A percentile compares a stretch with the other conserved stretches of the same genome.
These are phyloP conservation scores for Pyrenula aspistea DNA, from an alignment of 495 filamentous ascomycete genomes.

Conservation along the genomic window DNA sequence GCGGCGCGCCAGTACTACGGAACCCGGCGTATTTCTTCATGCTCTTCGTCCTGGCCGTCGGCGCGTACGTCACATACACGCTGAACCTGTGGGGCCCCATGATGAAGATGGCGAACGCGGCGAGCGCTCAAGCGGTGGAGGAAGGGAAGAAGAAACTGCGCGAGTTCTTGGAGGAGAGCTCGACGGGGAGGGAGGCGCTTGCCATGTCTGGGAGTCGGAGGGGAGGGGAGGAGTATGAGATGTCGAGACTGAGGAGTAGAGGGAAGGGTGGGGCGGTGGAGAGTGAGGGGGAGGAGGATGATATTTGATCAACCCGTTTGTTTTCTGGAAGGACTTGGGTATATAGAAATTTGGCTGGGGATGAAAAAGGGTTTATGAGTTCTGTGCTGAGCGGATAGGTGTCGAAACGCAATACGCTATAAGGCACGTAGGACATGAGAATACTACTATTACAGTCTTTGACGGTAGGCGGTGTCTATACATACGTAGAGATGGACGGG, in stretches of 20 bases:
- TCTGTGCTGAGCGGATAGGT: no score
- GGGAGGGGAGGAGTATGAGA: slow-evolving; percentile 29
- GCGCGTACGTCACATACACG: slow-evolving; percentile 77
- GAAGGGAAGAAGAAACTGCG: slow-evolving; percentile 81
- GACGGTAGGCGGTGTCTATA: no score
- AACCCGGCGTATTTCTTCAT: slow-evolving; percentile 90
- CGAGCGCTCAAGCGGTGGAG: slow-evolving; percentile 70
- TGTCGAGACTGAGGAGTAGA: slow-evolving; percentile 8
- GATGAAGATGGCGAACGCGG: slow-evolving; percentile 84
- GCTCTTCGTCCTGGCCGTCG: slow-evolving; percentile 60
- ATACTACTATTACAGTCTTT: no score
- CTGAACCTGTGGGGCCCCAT: slow-evolving; percentile 95
- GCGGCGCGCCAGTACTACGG: slow-evolving; percentile 54
- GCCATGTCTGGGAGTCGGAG: slow-evolving; percentile 41
- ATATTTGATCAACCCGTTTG: no score
- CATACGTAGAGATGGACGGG: no score
- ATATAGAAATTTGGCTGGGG: no score
- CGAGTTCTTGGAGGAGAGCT: slow-evolving; percentile 71
- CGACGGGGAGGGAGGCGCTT: slow-evolving; percentile 69
- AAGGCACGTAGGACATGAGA: no score
- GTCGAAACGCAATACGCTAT: no score
- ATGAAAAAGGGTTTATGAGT: no score
- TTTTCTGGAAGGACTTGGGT: no score
- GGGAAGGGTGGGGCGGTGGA: not conserved
- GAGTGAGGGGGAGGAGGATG: not conserved